Percentiles rank a stretch among this genome's conserved stretches.
These are phyloP conservation scores for Scheffersomyces lignicola DNA, from an alignment of 1,139 yeast genomes.

Conservation along the genomic window DNA sequence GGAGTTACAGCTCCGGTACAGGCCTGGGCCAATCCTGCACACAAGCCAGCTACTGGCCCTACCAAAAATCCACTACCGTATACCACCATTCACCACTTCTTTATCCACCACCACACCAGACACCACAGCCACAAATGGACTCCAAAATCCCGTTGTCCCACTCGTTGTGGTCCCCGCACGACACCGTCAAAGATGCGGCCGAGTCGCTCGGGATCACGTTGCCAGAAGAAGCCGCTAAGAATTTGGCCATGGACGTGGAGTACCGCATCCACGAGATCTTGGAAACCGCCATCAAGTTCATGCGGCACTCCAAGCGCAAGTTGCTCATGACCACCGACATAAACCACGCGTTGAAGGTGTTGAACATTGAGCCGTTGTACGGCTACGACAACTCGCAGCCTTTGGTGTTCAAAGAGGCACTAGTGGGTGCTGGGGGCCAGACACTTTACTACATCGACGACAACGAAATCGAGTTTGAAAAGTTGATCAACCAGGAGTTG, in stretches of 20 bases:
- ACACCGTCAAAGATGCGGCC: slow-evolving; percentile 95
- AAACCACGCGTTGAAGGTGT: slow-evolving; percentile 74
- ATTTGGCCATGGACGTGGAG: slow-evolving; percentile 98
- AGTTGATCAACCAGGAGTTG: slow-evolving; percentile 86
- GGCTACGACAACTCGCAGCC: slow-evolving; percentile 71
- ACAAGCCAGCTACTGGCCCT: too few species aligned
- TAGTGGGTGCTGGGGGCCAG: slow-evolving; percentile 87
- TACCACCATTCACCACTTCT: too few species aligned
- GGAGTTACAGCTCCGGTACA: too few species aligned
- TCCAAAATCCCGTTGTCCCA: slow-evolving; percentile 66
- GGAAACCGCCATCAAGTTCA: slow-evolving; percentile 93
- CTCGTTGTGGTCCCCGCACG: slow-evolving; percentile 96
- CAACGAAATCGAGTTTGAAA: slow-evolving; percentile 91
- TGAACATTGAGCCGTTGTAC: slow-evolving; percentile 86
- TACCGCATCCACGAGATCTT: slow-evolving; percentile 93
- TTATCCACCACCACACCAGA: not conserved
- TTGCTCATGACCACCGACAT: slow-evolving; percentile 81
- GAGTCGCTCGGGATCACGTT: slow-evolving; percentile 84
- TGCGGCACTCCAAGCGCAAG: slow-evolving; percentile 90
- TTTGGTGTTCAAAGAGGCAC: slow-evolving; percentile 72
- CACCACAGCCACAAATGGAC: slow-evolving; percentile 25
- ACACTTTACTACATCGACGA: slow-evolving; percentile 89
- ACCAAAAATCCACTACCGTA: too few species aligned
- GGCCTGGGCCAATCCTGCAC: too few species aligned
- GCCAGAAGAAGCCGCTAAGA: slow-evolving; percentile 91